Base-by-base conservation (phyloP, 1,284 basidiomycete species). In the Cryptococcus sp. region DNA sequence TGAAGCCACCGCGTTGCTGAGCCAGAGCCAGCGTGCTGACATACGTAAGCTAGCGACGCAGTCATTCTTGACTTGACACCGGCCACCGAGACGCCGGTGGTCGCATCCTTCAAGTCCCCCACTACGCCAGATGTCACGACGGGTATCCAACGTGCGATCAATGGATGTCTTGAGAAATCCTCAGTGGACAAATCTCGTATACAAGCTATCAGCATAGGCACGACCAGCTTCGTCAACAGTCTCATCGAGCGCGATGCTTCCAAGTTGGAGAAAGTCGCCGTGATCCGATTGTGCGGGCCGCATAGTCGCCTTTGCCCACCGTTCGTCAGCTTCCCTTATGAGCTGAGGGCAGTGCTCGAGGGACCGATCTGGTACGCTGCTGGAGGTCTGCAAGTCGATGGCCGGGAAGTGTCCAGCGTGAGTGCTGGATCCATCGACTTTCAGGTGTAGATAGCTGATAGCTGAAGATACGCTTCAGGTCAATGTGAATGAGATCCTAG, bases 81-180 rank as follows among this genome's bases (percentile, higher is more conserved):
- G 66, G 65, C 64, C 0, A 53, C 60, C 13, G 5, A 60, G 0
- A 53, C n/a, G 3, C 70, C 74, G 8, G 78, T 86, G 6, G 68
- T 85, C 1, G 82, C 84, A 0, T 80, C 79, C 39, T 78, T 76
- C 74, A 86, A 86, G 69, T 75, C 82, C 4, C 78, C 80, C 8
- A 86, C 84, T 0, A 85, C 85, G 1, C 66, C 69, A 39, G 80
- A 85, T 64, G 81, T 85, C 41, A 84, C 84, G 0, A 73, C 75
- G 22, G 84, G 84, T 13, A 85, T 86, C 47, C 69, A 69, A 41
- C 56, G 58, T 3, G 65, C 68, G 3, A 66, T 66, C 35, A 51
- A 44, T 1, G 57, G 52, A 1, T 59, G 54, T 25, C 59, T 69
- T 17, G 16, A 69, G 72, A 8, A 59, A n/a, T 44, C 64, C 6